Evolutionary conservation across 2,329 filamentous ascomycete genomes (phyloP).

Genomic region (Zymoseptoria crescenta): DNA sequence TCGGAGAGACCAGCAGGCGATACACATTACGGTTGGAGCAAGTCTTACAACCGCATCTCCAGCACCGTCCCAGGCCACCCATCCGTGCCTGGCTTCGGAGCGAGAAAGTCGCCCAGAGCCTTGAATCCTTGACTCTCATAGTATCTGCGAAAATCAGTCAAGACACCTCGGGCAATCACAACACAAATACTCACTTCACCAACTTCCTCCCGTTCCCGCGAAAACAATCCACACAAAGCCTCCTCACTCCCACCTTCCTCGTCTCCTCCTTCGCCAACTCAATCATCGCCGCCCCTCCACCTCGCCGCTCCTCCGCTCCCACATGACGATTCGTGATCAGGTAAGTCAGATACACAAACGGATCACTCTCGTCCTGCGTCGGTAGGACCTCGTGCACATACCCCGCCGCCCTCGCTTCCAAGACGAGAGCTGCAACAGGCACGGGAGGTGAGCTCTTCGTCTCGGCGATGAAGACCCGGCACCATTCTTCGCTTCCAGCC

Average conservation of each 20-base stretch:
- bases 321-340: conserved; percentile 13
- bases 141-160: conserved; percentile 3
- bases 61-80: conserved; percentile 13
- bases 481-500: conserved; percentile 2
- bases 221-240: conserved; percentile 15
- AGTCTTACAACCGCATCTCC: conserved; percentile 8
- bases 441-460: neutral
- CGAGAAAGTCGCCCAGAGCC: conserved; percentile 7
- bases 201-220: conserved; percentile 12
- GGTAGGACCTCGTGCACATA: conserved; percentile 48
- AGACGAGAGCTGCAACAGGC: conserved; percentile 9
- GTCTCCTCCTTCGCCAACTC: conserved; percentile 7
- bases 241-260: neutral
- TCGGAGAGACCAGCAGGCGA: neutral
- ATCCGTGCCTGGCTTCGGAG: neutral
- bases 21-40: neutral
- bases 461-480: conserved; percentile 11
- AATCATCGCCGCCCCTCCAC: conserved; percentile 10
- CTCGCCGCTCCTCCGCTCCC: conserved; percentile 4
- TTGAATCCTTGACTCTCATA: conserved; percentile 16
- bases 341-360: conserved; percentile 12
- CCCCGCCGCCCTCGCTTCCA: conserved; percentile 6
- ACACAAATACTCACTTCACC: conserved; percentile 8
- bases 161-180: neutral
- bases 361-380: conserved; percentile 8